Evolutionary conservation across 257 asterid genomes (phyloP), one percentile per base, ranked within the genome.

Genomic region (Ballota nigra): DNA sequence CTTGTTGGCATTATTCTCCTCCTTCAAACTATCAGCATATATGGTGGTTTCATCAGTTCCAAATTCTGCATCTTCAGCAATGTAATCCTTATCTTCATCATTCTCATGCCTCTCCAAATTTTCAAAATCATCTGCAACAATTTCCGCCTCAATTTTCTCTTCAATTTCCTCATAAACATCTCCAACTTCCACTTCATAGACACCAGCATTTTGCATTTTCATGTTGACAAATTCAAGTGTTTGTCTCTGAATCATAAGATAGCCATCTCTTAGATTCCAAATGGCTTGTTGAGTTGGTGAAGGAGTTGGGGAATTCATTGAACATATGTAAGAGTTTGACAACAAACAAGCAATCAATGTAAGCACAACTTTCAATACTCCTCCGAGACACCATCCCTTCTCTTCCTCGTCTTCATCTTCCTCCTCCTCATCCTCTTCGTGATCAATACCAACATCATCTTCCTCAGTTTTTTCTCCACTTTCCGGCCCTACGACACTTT

Each of bases 291-390:
- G 77, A 71, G 69, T 31, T 0, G 83, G 73, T 4, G 75, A 72
- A 55, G 80, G 29, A 2, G 70, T 29, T 33, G 86, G 75, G 22
- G 84, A 72, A 66, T 78, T 73, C 84, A 72, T 69, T 1, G 86
- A 73, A 71, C 81, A 71, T 52, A 84, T 77, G 71, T 79, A 84
- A 4, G 83, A 71, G 3, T 83, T 78, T 8, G 84, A 86, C 19
- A 81, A 63, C 7, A 78, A 63, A 51, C 85, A 77, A 45, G 75
- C 81, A 69, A 57, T 59, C 81, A 82, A 22, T 15, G 78, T 60
- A 60, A 87, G 58, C 62, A 88, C 36, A 80, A 80, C n/a, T 58
- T 84, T 85, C 9, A 85, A 1, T 3, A 80, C 33, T 70, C 88
- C 82, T 75, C 78, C 74, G 9, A 86, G 29, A 70, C 83, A 73